Percentiles rank a stretch among this genome's conserved stretches.
These are phyloP conservation scores for Ascoidea tarda DNA, from an alignment of 805 yeast genomes.

Conservation along the genomic window DNA sequence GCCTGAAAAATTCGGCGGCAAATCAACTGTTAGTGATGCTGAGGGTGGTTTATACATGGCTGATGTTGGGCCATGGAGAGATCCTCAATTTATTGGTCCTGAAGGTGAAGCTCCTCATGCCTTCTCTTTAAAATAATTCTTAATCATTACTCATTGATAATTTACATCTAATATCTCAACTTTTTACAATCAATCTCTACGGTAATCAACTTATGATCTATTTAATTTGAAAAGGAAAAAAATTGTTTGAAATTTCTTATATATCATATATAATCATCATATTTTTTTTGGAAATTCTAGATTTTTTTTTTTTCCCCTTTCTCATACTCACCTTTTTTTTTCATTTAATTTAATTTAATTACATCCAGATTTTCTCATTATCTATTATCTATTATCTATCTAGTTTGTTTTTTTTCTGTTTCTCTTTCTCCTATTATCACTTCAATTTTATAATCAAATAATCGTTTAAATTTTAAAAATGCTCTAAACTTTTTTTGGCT, in stretches of 20 bases:
- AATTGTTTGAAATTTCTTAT: background rate
- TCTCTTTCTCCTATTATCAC: background rate
- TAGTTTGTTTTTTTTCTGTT: background rate
- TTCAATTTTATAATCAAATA: background rate
- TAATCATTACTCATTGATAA: background rate
- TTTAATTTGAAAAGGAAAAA: background rate
- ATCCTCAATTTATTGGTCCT: constrained; percentile 74
- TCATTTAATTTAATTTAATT: background rate
- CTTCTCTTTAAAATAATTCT: background rate
- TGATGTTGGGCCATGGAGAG: constrained; percentile 98
- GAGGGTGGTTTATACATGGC: constrained; percentile 77
- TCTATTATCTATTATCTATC: no score
- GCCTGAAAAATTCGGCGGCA: constrained; percentile 86
- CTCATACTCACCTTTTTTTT: background rate
- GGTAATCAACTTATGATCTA: background rate
- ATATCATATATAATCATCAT: background rate
- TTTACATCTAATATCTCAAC: background rate
- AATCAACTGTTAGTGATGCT: constrained; percentile 44
- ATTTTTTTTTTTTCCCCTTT: background rate
- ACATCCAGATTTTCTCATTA: no score
- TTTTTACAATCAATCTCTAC: background rate
- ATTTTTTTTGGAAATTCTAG: background rate
- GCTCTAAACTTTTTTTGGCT: background rate
- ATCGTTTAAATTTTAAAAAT: background rate
- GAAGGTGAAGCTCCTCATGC: constrained; percentile 86